Percentiles rank a stretch among this genome's conserved stretches.
These are phyloP conservation scores for Ulota crispa DNA, from an alignment of 225 moss, liverwort and hornwort genomes.

Conservation along the genomic window DNA sequence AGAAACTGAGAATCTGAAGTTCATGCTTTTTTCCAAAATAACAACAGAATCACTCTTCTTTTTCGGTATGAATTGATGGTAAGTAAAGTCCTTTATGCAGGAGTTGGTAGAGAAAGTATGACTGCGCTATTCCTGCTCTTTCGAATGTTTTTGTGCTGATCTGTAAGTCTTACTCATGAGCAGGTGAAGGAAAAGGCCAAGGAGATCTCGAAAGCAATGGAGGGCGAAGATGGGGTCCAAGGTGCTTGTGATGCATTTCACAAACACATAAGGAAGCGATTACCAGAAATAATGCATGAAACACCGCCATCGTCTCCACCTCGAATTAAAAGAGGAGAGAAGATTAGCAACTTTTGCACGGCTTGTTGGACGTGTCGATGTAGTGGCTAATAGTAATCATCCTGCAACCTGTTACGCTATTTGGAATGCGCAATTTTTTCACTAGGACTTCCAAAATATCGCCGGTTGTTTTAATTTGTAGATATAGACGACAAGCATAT, in stretches of 20 bases:
- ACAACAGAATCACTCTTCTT: not conserved
- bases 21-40: not conserved
- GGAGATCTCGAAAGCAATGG: constrained; percentile 73
- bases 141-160: not conserved
- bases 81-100: not conserved
- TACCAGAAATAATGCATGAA: constrained; percentile 46
- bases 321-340: not conserved
- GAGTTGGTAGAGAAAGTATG: not conserved
- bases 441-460: not conserved
- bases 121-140: not conserved
- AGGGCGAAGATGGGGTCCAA: constrained; percentile 76
- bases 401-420: not conserved
- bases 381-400: constrained; percentile 8
- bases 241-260: constrained; percentile 91
- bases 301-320: constrained; percentile 24
- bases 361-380: constrained; percentile 30
- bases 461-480: constrained; percentile 5
- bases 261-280: constrained; percentile 58
- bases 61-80: not conserved
- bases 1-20: not conserved
- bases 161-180: not conserved
- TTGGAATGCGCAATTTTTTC: not conserved
- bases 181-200: constrained; percentile 74
- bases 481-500: constrained; percentile 21
- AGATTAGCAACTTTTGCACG: constrained; percentile 19